Evolutionary conservation across 2,329 filamentous ascomycete genomes (phyloP), one percentile per base, ranked within the genome.

Genomic region (Chaetomium sp.): DNA sequence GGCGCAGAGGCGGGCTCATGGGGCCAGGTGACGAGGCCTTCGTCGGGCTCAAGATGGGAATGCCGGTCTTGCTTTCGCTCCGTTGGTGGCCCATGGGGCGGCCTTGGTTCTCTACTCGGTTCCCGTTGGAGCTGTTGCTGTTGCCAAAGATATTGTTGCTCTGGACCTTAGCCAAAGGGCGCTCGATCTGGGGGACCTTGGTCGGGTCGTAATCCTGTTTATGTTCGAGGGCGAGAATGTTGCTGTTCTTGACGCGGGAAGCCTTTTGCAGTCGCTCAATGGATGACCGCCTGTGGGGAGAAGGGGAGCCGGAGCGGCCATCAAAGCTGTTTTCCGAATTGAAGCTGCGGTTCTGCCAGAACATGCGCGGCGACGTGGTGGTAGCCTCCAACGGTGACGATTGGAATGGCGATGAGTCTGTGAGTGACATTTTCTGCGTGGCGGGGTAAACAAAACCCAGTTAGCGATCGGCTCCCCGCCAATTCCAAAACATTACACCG

Each of bases 211-310:
- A 96, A 75, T 95, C 88, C 70, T 91, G 84, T 74, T 91, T 91
- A 68, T 91, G 87, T 73, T 96, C 91, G 54, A 91, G 87, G 43
- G 90, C 91, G 69, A 96, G 89, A 79, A 97, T 96, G 74, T 87
- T 95, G 80, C 92, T 96, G 76, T 96, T 97, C 79, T 92, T 96
- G 66, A 99, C 94, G 58, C 94, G 88, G 54, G 92, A 96, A 36
- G 91, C 91, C 70, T 87, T 89, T 75, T 96, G 95, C 57, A 99
- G 80, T 67, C 91, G 91, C 79, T 99, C 94, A 63, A 99, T 91
- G 14, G 92, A 97, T 46, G 89, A 89, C 68, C 92, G 86, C 67
- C 89, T 88, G 56, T 84, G 86, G 27, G 89, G 85, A 46, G 87
- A 86, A 6, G 86, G 82, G 9, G 87, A 84, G 44, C 80, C 77